phyloP scores from a whole-genome alignment of 2,329 filamentous ascomycete species.

The Tolypocladium sp. region DNA sequence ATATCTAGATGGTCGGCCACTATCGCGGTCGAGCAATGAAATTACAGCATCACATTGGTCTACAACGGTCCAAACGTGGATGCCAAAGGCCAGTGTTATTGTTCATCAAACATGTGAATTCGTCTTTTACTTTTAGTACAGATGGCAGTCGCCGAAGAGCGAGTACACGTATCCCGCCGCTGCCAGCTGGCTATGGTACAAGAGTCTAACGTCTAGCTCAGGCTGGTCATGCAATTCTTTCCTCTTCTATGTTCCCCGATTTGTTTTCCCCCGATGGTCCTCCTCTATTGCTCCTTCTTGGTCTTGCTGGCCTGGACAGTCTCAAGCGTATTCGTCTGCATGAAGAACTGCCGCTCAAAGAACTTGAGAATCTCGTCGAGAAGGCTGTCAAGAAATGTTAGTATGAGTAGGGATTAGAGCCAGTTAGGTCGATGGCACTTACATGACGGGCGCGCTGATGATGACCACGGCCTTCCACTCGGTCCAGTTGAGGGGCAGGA shows the following conservation, averaged over 20 bases:
- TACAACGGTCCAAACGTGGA: not conserved
- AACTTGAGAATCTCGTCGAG: slow-evolving; percentile 82
- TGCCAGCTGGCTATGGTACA: slow-evolving; percentile 15
- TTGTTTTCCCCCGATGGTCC: slow-evolving; percentile 8
- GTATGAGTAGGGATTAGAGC: slow-evolving; percentile 1
- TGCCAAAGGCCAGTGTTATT: not conserved
- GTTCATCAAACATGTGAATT: not conserved
- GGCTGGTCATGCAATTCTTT: slow-evolving; percentile 4
- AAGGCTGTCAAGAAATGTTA: slow-evolving; percentile 38
- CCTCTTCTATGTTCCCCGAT: slow-evolving; percentile 10
- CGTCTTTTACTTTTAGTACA: not conserved
- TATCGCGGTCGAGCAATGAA: slow-evolving; percentile 1
- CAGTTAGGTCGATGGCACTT: slow-evolving; percentile 32
- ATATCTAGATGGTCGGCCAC: slow-evolving; percentile 9
- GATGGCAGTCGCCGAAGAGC: not conserved
- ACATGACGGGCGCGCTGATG: slow-evolving; percentile 90
- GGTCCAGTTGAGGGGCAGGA: slow-evolving; percentile 71
- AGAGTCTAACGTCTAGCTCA: slow-evolving; percentile 19
- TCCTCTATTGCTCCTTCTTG: slow-evolving; percentile 45
- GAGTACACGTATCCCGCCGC: not conserved
- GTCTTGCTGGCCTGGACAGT: slow-evolving; percentile 28
- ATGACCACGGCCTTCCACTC: slow-evolving; percentile 90
- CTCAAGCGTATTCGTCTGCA: slow-evolving; percentile 35
- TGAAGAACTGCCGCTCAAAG: slow-evolving; percentile 59
- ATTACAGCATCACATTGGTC: not conserved